These are phyloP conservation scores for Lachancea lanzarotensis DNA, from an alignment of 805 yeast genomes.

Conservation along the genomic window DNA sequence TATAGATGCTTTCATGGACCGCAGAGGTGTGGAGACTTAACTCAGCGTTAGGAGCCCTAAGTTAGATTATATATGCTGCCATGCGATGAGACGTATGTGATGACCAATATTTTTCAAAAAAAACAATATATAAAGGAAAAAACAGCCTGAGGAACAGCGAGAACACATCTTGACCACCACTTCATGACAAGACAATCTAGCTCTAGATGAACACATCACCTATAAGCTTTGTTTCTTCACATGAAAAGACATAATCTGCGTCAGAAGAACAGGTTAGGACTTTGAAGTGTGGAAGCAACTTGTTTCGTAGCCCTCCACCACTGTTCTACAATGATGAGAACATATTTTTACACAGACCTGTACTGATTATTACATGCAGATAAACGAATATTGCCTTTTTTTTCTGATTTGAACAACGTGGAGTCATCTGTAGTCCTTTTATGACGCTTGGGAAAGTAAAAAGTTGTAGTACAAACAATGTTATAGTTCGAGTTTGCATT, in stretches of 20 bases:
- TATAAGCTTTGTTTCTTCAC: not conserved
- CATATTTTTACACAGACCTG: constrained; percentile 36
- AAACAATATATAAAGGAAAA: too few relatives aligned
- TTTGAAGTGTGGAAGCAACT: not conserved
- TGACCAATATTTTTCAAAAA: too few relatives aligned
- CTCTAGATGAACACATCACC: too few relatives aligned
- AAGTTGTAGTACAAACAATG: not conserved
- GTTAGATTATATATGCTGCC: too few relatives aligned
- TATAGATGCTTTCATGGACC: not conserved
- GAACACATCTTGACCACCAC: too few relatives aligned
- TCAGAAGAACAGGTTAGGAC: constrained; percentile 1
- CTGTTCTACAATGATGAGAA: constrained; percentile 28
- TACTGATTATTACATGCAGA: constrained; percentile 34
- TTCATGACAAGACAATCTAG: too few relatives aligned
- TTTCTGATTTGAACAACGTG: constrained; percentile 9
- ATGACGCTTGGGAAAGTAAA: not conserved
- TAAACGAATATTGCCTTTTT: constrained; percentile 26
- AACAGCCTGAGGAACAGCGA: too few relatives aligned
- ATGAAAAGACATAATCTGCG: not conserved
- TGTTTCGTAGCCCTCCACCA: not conserved
- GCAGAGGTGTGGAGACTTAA: too few relatives aligned
- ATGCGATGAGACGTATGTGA: too few relatives aligned
- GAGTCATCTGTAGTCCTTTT: constrained; percentile 1
- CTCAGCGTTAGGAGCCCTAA: too few relatives aligned
- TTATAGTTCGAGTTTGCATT: too few relatives aligned